Evolutionary conservation across 1,284 basidiomycete species (phyloP).

Genomic region (Papiliotrema fonsecae): DNA sequence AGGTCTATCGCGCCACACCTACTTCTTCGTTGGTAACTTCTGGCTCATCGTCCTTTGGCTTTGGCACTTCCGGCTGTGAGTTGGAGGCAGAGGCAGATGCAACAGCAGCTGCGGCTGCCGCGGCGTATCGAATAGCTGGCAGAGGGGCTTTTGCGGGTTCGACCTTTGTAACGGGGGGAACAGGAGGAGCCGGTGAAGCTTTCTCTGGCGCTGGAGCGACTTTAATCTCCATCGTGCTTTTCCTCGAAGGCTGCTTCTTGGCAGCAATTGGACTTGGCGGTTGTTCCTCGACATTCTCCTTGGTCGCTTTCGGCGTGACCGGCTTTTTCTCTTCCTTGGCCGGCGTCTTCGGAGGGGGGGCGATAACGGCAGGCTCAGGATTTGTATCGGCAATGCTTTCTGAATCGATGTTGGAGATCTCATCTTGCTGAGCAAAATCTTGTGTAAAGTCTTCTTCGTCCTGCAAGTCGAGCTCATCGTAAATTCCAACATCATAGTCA

Average conservation of each 20-base stretch:
- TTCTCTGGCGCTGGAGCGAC: conserved; percentile 8
- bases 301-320: conserved; percentile 18
- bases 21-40: no score
- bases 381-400: conserved; percentile 47
- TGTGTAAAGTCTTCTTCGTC: conserved; percentile 83
- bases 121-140: conserved; percentile 79
- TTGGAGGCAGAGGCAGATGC: not conserved
- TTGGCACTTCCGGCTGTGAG: not conserved
- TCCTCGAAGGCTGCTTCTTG: conserved; percentile 28
- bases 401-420: conserved; percentile 51
- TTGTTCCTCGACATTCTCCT: conserved; percentile 17
- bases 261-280: conserved; percentile 36
- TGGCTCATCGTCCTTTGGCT: not conserved
- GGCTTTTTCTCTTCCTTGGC: conserved; percentile 38
- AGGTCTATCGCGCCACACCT: no score
- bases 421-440: conserved; percentile 65
- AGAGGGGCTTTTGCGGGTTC: conserved; percentile 50
- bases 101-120: conserved; percentile 86
- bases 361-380: conserved; percentile 5
- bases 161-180: conserved; percentile 18
- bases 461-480: conserved; percentile 95
- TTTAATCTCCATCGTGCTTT: conserved; percentile 23
- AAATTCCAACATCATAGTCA: conserved; percentile 95
- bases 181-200: conserved; percentile 9
- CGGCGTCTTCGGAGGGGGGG: conserved; percentile 31